Evolutionary conservation across 495 filamentous ascomycete genomes (phyloP), one percentile per base, ranked within the genome.

Genomic region (Hypoxylon trugodes): DNA sequence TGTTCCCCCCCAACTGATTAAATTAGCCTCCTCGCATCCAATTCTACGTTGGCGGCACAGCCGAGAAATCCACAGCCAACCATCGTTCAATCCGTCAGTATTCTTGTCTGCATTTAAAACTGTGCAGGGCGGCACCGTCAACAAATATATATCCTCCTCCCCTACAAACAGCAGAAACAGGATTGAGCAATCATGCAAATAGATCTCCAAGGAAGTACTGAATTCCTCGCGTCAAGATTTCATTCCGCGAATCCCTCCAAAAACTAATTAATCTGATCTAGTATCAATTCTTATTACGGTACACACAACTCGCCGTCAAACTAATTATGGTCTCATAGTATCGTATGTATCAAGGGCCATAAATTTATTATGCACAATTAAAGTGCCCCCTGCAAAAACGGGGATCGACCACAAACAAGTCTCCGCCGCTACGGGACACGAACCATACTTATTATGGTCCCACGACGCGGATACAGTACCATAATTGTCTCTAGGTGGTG

Each of bases 341-440:
- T 10, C n/a, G n/a, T n/a, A n/a, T n/a, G n/a, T 30, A 28, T 30
- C 15, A 40, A 15, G 16, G 47, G 18, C 18, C 21, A 10, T 49
- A 22, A 15, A 19, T 28, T 58, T 6, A 21, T 35, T 43, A 35
- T 38, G 25, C 18, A 41, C 37, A 30, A 45, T 37, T 32, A 52
- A 52, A 3, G 33, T 37, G n/a, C 28, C 47, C 30, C 22, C 52
- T 45, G 30, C 41, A 26, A 33, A 53, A 59, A 30, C n/a, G 35
- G 47, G 61, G 26, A 59, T 49, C 12, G 61, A 40, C 54, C n/a
- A 41, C 16, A 25, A 59, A 22, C 40, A 48, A 48, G 61, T 53
- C 61, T 58, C 61, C 46, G 47, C 53, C 26, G 40, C 61, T 65
- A 65, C 21, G 61, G 60, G 49, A 55, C 54, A 47, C 42, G 54